Conservation (phyloP, 2,329 filamentous ascomycete genomes). For the Plectosphaerella sp. region DNA sequence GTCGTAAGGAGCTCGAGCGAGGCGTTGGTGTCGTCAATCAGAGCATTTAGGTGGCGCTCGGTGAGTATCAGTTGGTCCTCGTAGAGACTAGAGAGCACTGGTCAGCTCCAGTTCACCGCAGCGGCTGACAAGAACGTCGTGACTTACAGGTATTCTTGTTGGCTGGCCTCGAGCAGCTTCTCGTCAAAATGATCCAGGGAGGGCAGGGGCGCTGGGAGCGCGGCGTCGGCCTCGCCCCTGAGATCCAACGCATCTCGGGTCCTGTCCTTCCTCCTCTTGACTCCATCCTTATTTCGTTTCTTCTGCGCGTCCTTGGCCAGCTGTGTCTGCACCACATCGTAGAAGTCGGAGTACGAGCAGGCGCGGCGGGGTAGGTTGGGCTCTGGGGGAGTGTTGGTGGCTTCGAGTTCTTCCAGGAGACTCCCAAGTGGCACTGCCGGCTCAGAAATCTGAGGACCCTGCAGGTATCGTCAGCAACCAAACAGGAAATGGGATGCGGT, state of each 20-base stretch:
- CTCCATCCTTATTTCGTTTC: constrained; percentile 30
- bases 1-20: constrained; percentile 72
- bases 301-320: constrained; percentile 44
- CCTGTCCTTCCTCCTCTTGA: constrained; percentile 34
- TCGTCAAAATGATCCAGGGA: constrained; percentile 57
- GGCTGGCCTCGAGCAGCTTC: constrained; percentile 73
- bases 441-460: constrained; percentile 51
- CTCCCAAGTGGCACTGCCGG: constrained; percentile 52
- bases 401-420: constrained; percentile 52
- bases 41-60: constrained; percentile 73
- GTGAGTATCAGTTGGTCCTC: constrained; percentile 77
- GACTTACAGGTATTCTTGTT: constrained; percentile 76
- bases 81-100: constrained; percentile 53
- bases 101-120: background rate
- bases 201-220: background rate
- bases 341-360: constrained; percentile 76
- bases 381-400: constrained; percentile 57
- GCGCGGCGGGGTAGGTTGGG: constrained; percentile 62
- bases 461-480: constrained; percentile 3
- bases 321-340: constrained; percentile 56
- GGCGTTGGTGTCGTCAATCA: constrained; percentile 72
- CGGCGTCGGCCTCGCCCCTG: constrained; percentile 15
- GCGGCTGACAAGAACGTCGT: background rate
- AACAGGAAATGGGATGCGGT: background rate
- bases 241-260: constrained; percentile 48